These are phyloP conservation scores for Paraglomus brasilianum DNA, from an alignment of 192 early-diverging fungal genomes.

Conservation along the genomic window DNA sequence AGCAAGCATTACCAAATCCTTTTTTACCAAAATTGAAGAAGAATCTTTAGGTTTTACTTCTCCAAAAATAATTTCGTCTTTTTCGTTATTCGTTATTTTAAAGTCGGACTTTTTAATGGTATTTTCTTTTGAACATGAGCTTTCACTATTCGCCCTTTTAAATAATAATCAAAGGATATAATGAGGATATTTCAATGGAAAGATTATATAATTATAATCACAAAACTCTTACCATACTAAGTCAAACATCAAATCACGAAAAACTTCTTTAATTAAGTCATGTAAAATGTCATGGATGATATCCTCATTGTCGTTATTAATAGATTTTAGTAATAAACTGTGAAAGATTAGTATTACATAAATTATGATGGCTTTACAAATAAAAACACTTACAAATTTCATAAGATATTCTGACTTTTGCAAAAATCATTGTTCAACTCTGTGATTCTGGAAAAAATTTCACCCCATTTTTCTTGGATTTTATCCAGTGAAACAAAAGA, in stretches of 20 bases:
- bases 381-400: constrained; percentile 20
- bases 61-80: constrained; percentile 2
- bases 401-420: constrained; percentile 13
- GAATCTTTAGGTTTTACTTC: constrained; percentile 14
- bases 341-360: constrained; percentile 12
- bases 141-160: no score
- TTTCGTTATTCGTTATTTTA: neutral
- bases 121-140: no score
- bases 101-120: neutral
- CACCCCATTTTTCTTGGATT: constrained; percentile 13
- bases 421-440: constrained; percentile 3
- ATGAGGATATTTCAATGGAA: no score
- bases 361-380: constrained; percentile 13
- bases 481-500: constrained; percentile 1
- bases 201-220: no score
- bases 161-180: no score
- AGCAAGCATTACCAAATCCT: neutral
- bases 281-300: constrained; percentile 7
- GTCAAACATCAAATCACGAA: neutral
- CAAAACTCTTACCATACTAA: constrained; percentile 19
- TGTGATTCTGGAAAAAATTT: constrained; percentile 6
- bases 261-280: neutral
- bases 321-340: constrained; percentile 11
- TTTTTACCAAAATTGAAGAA: constrained; percentile 21
- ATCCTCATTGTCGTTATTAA: constrained; percentile 17